A percentile compares a stretch with the other conserved stretches of the same genome.
Evolutionary conservation across 1,284 basidiomycete genomes (phyloP).

Genomic region (Naganishia cerealis): DNA sequence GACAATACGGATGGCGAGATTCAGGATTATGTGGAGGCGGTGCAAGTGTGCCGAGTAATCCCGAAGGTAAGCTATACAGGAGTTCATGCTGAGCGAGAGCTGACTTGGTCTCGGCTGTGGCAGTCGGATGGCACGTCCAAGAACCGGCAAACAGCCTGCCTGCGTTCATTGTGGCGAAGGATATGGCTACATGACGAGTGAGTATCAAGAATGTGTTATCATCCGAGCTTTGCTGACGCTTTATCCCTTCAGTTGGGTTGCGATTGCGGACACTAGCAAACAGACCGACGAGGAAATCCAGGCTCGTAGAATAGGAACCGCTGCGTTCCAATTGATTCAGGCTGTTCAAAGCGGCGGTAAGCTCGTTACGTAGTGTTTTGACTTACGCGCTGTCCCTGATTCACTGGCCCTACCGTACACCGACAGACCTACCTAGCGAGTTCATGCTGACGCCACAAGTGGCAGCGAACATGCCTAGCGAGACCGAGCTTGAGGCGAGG

Average conservation of each 20-base stretch:
- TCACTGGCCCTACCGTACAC: background rate
- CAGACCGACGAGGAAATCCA: conserved; percentile 70
- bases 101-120: background rate
- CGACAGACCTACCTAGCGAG: conserved; percentile 5
- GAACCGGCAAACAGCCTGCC: conserved; percentile 10
- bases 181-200: conserved; percentile 24
- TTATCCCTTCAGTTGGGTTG: conserved; percentile 63
- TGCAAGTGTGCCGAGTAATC: conserved; percentile 48
- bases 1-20: conserved; percentile 51
- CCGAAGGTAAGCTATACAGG: conserved; percentile 12
- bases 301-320: conserved; percentile 66
- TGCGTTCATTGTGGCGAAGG: conserved; percentile 13
- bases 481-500: conserved; percentile 14
- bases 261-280: conserved; percentile 66
- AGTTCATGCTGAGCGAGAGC: background rate
- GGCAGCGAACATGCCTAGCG: conserved; percentile 12
- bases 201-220: background rate
- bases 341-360: conserved; percentile 6
- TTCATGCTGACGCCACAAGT: conserved; percentile 20
- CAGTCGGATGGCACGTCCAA: conserved; percentile 13
- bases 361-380: background rate
- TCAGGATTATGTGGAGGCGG: conserved; percentile 55
- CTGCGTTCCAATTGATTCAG: conserved; percentile 59
- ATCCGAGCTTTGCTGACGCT: conserved; percentile 23
- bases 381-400: no score